Evolutionary conservation across 805 yeast genomes (phyloP), one percentile per base, ranked within the genome.

Genomic region (Starmera dryadoides): DNA sequence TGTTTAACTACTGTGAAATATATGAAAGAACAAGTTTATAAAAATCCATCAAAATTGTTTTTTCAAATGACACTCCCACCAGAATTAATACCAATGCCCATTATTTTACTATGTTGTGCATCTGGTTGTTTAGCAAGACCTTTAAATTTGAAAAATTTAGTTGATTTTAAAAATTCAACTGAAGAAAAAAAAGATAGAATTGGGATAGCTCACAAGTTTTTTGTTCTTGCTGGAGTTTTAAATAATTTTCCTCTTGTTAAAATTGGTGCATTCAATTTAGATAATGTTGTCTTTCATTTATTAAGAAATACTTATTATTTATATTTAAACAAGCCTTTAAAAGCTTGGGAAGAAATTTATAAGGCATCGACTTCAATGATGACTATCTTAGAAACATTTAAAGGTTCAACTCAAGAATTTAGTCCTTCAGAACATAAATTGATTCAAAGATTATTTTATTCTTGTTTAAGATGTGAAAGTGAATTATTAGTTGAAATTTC

Each of bases 401-500:
- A 51, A 33, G 41, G 43, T 11, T 44, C 52, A 2, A 43, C 42
- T 6, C 35, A 35, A n/a, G 42, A 36, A n/a, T 48, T 53, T 33
- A 36, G 47, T 16, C 47, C 46, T 21, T 11, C 34, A 10, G 47
- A 53, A 28, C 42, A 42, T 31, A 30, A 42, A 23, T 28, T 47
- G 2, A 15, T 51, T 6, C 54, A 50, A 26, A 40, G 52, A 26
- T 47, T 48, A 0, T 53, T 53, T 38, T 48, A 49, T 33, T 44
- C 48, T 4, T 53, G 56, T 40, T 36, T 50, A 17, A 50, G 47
- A 39, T 51, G 47, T 26, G 56, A 53, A 32, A 46, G 48, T 26
- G 58, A 53, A 34, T 26, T 51, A 9, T 39, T 55, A 25, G 58
- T 53, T 6, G 56, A 51, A 36, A 33, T 53, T 7, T 44, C 55